phyloP scores from a whole-genome alignment of 2,329 filamentous ascomycete species.

The Aspergillus pseudonomiae region DNA sequence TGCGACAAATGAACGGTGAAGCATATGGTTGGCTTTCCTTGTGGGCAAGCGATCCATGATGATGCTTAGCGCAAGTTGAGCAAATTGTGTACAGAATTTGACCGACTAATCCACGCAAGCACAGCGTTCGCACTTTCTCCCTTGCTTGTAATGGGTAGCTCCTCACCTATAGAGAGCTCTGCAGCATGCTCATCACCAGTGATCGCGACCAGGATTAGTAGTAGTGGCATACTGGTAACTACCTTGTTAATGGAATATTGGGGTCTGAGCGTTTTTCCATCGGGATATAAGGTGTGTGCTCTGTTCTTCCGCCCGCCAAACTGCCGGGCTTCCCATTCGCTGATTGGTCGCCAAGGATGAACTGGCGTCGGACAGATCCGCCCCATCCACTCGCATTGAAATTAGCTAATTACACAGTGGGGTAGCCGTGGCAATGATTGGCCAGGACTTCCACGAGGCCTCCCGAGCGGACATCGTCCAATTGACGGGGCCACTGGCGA shows the following conservation, averaged over 20 bases:
- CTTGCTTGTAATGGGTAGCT: neutral
- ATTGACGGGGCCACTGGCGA: constrained; percentile 5
- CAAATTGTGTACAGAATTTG: neutral
- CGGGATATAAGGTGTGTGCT: neutral
- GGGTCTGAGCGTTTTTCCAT: neutral
- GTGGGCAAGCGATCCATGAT: neutral
- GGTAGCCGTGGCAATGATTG: neutral
- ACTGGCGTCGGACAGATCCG: constrained; percentile 1
- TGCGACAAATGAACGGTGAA: neutral
- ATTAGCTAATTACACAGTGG: neutral
- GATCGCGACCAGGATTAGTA: neutral
- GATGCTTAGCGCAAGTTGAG: neutral
- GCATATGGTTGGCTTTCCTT: neutral
- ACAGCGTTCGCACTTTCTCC: neutral
- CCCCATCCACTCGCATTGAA: neutral
- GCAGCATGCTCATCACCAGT: neutral
- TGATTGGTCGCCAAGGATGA: neutral
- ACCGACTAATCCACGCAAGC: neutral
- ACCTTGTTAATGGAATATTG: neutral
- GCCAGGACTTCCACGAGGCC: constrained; percentile 3
- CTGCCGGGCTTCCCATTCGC: neutral
- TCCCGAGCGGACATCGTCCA: neutral
- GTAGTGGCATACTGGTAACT: neutral
- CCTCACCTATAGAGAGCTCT: neutral
- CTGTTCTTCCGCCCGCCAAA: neutral